These are phyloP conservation scores for Mycena venus DNA, from an alignment of 768 basidiomycete species.

Conservation along the genomic window DNA sequence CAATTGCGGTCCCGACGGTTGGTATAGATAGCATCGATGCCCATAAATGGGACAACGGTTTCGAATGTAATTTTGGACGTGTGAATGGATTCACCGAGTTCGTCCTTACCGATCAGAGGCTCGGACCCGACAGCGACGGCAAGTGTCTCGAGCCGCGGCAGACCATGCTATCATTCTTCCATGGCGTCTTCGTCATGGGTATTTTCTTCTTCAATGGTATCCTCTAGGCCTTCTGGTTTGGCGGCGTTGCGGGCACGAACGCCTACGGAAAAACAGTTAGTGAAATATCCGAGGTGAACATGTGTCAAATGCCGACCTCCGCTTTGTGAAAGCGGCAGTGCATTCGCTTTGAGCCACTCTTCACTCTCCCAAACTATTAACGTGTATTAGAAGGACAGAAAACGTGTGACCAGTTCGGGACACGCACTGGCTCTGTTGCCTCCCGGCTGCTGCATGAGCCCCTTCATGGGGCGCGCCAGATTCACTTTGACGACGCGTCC, in stretches of 20 bases:
- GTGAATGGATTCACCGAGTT: background rate
- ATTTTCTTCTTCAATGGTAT: constrained; percentile 37
- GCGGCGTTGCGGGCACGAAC: constrained; percentile 65
- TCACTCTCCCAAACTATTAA: constrained; percentile 93
- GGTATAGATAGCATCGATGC: background rate
- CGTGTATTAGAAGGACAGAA: background rate
- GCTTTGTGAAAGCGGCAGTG: constrained; percentile 81
- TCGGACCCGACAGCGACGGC: constrained; percentile 23
- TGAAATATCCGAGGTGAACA: background rate
- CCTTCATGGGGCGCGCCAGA: constrained; percentile 86
- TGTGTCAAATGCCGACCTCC: constrained; percentile 65
- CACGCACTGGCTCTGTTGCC: constrained; percentile 84
- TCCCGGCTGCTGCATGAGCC: constrained; percentile 67
- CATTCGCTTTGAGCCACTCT: constrained; percentile 89
- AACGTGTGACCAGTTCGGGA: background rate
- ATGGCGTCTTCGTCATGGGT: constrained; percentile 66
- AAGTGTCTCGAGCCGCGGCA: background rate
- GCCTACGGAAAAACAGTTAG: constrained; percentile 49
- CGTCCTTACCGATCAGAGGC: constrained; percentile 14
- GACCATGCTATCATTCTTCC: constrained; percentile 68
- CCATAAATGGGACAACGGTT: background rate
- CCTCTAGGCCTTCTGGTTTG: constrained; percentile 36
- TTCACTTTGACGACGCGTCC: constrained; percentile 87
- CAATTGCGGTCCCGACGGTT: background rate
- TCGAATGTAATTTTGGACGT: constrained; percentile 18